Base-by-base conservation (phyloP, 805 yeast species). In the Metschnikowia noctiluminum region DNA sequence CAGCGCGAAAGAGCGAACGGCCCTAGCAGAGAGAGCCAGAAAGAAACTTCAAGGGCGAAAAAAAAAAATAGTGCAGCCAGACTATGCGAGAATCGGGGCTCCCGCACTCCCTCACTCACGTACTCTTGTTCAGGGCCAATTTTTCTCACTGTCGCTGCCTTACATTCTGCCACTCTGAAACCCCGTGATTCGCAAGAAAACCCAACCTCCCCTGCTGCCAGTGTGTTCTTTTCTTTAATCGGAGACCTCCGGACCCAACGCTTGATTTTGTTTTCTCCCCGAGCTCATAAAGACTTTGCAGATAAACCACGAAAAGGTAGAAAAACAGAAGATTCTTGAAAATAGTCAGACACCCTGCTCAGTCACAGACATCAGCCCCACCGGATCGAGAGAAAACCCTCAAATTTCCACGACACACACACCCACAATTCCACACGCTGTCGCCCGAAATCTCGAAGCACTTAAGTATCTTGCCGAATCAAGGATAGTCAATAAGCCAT, bases 401-500 rank as follows among this genome's bases (percentile, higher is more conserved):
- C 32, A 30, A 12, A 30, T 30, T 30, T 30, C 32, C 13, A 12
- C 12, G 13, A 30, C 13, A 30, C 21, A 30, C 21, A 30, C 32
- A 30, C 12, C 32, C 32, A 30, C 32, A 21, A 21, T 21, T 21
- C 21, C 21, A 21, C 21, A 21, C 21, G 21, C 21, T 21, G 21
- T 21, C 21, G 21, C 21, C 21, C 21, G 21, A 13, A 13, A 7
- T 16, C 13, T 10, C 6, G 12, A 30, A 12, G 32, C 10, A 30
- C 32, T 30, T 6, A 30, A 9, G 32, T 30, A 12, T 5, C 13
- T 30, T 3, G 32, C 12, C 3, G 12, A 10, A 3, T 12, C 32
- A 10, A 30, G 32, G 2, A 30, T 30, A 30, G 10, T 30, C 32
- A 30, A 30, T 3, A 30, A 6, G 32, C 12, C 50, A 60, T 58